Conservation (phyloP, 2,329 filamentous ascomycete species). For the Pseudopyricularia javanii region DNA sequence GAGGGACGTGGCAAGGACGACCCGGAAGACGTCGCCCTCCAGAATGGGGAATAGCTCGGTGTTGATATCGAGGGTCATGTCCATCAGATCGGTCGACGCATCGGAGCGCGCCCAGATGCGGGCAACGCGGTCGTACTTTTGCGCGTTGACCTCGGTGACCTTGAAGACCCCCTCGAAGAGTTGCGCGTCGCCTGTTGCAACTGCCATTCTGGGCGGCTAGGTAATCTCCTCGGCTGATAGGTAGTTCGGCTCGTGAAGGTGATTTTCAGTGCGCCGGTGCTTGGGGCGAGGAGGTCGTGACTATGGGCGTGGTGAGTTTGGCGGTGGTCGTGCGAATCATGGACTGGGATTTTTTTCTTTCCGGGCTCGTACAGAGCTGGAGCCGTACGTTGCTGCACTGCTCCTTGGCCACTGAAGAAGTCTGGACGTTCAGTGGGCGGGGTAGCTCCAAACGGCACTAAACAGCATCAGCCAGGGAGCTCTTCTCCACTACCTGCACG, state of each 20-base stretch:
- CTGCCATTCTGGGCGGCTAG: slow-evolving; percentile 22
- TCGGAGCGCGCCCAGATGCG: slow-evolving; percentile 74
- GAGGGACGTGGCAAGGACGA: slow-evolving; percentile 76
- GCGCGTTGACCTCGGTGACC: slow-evolving; percentile 64
- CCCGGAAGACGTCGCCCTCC: slow-evolving; percentile 62
- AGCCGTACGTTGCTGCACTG: background rate
- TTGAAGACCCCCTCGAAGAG: slow-evolving; percentile 91
- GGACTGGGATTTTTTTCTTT: slow-evolving; percentile 2
- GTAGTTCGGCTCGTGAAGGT: background rate
- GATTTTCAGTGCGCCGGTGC: background rate
- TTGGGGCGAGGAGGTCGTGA: background rate
- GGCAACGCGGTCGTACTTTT: slow-evolving; percentile 91
- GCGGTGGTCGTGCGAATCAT: background rate
- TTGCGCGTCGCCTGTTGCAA: slow-evolving; percentile 67
- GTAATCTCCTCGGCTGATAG: background rate
- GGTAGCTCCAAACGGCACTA: background rate
- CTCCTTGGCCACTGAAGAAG: background rate
- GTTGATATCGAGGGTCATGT: slow-evolving; percentile 83
- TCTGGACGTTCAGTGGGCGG: background rate
- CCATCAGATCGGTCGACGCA: slow-evolving; percentile 37
- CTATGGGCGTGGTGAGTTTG: background rate
- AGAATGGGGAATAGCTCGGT: slow-evolving; percentile 75
- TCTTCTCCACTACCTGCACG: background rate
- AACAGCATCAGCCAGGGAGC: background rate
- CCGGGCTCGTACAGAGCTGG: background rate